A percentile compares a stretch with the other conserved stretches of the same genome.
Evolutionary conservation across 2,329 filamentous ascomycete species (phyloP).

Genomic region (Pestalotiopsis sp.): DNA sequence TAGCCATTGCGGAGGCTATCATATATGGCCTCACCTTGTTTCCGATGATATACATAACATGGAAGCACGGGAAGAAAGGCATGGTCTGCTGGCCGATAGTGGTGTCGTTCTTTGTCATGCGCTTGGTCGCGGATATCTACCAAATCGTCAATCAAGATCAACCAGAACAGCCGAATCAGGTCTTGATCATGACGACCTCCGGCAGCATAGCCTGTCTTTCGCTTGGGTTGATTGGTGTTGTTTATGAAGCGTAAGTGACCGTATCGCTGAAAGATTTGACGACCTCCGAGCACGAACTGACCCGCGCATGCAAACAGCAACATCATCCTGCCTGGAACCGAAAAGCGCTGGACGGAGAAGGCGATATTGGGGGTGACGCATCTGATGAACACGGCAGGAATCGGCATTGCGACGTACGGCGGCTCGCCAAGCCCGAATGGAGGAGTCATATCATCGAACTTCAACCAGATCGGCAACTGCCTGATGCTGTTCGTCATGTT

Average conservation of each 20-base stretch:
- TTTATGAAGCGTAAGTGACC: background rate
- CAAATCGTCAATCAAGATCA: background rate
- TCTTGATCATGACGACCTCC: background rate
- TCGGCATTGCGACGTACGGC: background rate
- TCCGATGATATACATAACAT: background rate
- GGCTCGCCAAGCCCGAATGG: background rate
- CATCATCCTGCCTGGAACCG: background rate
- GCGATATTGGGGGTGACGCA: background rate
- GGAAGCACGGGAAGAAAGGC: slow-evolving; percentile 3
- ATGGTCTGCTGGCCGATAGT: background rate
- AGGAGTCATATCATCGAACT: background rate
- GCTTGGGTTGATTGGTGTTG: background rate
- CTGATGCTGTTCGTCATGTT: background rate
- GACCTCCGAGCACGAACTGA: background rate
- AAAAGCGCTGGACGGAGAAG: background rate
- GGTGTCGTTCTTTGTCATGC: background rate
- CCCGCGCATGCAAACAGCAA: background rate
- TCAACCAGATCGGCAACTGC: background rate
- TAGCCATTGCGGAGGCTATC: background rate
- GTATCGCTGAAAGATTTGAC: background rate
- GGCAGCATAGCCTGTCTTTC: background rate
- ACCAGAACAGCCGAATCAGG: background rate
- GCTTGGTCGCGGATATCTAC: background rate
- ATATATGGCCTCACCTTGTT: background rate
- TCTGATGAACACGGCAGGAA: background rate